These are phyloP conservation scores for Hordeum pubiflorum DNA, from an alignment of 202 grass and related monocot genomes.

Conservation along the genomic window DNA sequence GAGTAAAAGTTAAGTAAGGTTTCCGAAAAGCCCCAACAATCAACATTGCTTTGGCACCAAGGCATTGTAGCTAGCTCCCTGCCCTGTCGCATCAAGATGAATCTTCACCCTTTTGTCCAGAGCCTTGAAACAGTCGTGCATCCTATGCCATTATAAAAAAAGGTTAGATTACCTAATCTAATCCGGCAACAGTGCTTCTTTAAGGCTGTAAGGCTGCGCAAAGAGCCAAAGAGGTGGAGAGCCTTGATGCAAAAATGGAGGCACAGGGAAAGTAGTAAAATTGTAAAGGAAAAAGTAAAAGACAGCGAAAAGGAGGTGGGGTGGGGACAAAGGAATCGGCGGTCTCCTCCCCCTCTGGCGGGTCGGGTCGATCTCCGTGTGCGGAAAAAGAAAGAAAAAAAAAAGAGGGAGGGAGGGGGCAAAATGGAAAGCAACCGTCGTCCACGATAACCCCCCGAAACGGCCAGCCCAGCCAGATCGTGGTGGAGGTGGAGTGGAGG, in stretches of 20 bases:
- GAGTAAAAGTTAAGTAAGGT: slow-evolving; percentile 24
- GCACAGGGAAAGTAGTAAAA: neutral
- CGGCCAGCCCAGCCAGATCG: slow-evolving; percentile 25
- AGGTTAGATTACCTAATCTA: neutral
- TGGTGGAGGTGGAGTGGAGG: neutral
- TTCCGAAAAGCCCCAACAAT: neutral
- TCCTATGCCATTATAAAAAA: neutral
- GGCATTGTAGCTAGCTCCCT: neutral
- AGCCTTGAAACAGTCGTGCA: neutral
- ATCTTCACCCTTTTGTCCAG: slow-evolving; percentile 2
- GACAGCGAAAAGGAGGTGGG: neutral
- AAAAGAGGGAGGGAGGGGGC: neutral
- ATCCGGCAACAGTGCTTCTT: neutral
- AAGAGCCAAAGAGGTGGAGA: neutral
- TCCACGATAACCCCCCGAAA: slow-evolving; percentile 22
- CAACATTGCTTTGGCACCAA: slow-evolving; percentile 24
- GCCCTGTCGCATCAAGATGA: slow-evolving; percentile 7
- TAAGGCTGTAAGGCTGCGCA: neutral
- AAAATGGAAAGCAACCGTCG: slow-evolving; percentile 18
- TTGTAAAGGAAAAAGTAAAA: neutral
- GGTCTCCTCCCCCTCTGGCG: neutral
- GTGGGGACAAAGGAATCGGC: neutral
- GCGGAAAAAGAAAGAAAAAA: slow-evolving; percentile 7
- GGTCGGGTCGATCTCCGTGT: neutral
- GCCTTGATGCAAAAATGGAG: neutral